These are phyloP conservation scores for Adansonia rubrostipa DNA, from an alignment of 441 rosid species.

Conservation along the genomic window DNA sequence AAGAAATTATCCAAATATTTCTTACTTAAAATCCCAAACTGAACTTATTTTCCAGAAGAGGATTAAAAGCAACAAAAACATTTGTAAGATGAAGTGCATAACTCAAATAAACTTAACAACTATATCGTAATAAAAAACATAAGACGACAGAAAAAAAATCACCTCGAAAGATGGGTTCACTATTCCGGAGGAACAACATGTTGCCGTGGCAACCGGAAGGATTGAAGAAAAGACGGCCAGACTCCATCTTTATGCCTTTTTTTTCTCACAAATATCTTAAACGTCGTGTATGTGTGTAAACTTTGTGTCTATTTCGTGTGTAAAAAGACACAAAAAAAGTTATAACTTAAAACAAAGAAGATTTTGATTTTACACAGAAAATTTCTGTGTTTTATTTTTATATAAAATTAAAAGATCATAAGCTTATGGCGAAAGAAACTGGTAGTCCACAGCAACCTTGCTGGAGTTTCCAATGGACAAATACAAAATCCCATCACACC, in stretches of 20 bases:
- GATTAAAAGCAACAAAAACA: not conserved
- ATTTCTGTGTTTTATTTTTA: not conserved
- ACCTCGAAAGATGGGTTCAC: constrained; percentile 59
- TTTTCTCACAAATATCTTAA: not conserved
- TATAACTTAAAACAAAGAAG: not conserved
- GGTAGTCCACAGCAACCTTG: constrained; percentile 92
- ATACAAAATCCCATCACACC: constrained; percentile 84
- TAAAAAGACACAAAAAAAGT: not conserved
- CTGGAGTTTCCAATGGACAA: constrained; percentile 81
- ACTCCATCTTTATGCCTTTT: constrained; percentile 49
- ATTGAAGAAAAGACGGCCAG: constrained; percentile 68
- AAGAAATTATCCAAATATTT: not conserved
- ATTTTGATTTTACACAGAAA: not conserved
- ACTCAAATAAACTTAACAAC: not conserved
- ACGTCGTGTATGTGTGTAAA: not conserved
- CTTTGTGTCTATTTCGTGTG: not conserved
- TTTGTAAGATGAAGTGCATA: not conserved
- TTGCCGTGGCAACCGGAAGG: constrained; percentile 61
- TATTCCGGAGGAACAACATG: constrained; percentile 67
- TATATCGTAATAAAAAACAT: not conserved
- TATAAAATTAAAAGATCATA: constrained; percentile 61
- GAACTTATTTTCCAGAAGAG: not conserved
- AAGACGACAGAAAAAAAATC: constrained; percentile 2
- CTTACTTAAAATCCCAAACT: not conserved
- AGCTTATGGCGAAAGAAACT: constrained; percentile 99